phyloP scores from a whole-genome alignment of 805 yeast species.

The Candida ortonii region DNA sequence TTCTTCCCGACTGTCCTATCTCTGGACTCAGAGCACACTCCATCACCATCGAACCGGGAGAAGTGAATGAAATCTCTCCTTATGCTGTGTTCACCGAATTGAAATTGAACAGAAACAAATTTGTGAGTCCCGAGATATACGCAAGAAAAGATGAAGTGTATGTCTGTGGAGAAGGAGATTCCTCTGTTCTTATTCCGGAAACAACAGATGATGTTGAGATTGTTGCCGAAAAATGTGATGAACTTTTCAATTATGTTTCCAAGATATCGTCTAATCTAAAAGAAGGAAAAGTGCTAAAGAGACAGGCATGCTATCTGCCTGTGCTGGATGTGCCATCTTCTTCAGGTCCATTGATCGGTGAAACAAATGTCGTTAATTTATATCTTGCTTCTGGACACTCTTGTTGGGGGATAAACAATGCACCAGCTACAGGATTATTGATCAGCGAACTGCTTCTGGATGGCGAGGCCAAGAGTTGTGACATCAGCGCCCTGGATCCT shows the following conservation, averaged over 20 bases:
- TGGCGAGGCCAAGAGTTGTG: conserved; percentile 76
- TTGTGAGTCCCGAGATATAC: conserved; percentile 89
- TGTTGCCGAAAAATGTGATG: conserved; percentile 83
- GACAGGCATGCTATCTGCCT: conserved; percentile 95
- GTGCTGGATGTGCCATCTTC: conserved; percentile 90
- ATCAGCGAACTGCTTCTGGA: conserved; percentile 85
- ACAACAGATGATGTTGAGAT: conserved; percentile 92
- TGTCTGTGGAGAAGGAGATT: conserved; percentile 96
- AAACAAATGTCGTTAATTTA: conserved; percentile 78
- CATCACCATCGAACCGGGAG: conserved; percentile 80
- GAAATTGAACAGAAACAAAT: conserved; percentile 60
- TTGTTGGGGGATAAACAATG: conserved; percentile 98
- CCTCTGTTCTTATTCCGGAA: conserved; percentile 86
- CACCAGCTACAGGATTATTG: conserved; percentile 94
- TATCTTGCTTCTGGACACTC: conserved; percentile 90
- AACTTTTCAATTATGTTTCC: conserved; percentile 76
- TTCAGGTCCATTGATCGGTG: conserved; percentile 92
- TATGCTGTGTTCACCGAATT: conserved; percentile 93
- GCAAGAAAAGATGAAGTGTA: conserved; percentile 95
- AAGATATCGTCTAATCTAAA: conserved; percentile 66
- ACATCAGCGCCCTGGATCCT: conserved; percentile 81
- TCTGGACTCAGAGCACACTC: conserved; percentile 94
- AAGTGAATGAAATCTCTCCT: conserved; percentile 73
- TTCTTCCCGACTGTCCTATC: conserved; percentile 90
- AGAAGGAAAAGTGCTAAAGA: conserved; percentile 70